Conservation (phyloP, 2,329 filamentous ascomycete species). For the Neobulgaria alba region DNA sequence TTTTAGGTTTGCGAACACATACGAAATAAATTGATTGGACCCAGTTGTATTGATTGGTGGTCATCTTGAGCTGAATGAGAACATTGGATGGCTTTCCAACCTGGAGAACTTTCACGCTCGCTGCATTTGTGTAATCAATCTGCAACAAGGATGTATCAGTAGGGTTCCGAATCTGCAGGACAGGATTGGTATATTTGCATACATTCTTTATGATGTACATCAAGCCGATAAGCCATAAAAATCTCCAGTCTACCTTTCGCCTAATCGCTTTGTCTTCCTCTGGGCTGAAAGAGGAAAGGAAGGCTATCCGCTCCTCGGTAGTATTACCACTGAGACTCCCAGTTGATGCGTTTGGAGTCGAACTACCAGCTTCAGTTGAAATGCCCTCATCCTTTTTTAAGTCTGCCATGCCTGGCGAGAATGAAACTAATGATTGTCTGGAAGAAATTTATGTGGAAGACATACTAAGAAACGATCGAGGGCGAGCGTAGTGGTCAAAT, state of each 20-base stretch:
- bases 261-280: slow-evolving; percentile 33
- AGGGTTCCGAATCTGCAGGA: neutral
- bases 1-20: slow-evolving; percentile 5
- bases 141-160: neutral
- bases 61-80: slow-evolving; percentile 33
- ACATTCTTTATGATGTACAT: slow-evolving; percentile 37
- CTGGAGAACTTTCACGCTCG: slow-evolving; percentile 35
- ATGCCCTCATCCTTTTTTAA: slow-evolving; percentile 7
- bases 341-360: neutral
- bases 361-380: slow-evolving; percentile 1
- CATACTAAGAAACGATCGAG: too few species aligned
- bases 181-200: slow-evolving; percentile 4
- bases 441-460: too few species aligned
- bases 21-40: slow-evolving; percentile 34
- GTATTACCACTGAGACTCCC: slow-evolving; percentile 11
- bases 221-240: slow-evolving; percentile 32
- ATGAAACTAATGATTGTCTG: too few species aligned
- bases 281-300: slow-evolving; percentile 32
- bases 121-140: slow-evolving; percentile 35
- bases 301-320: slow-evolving; percentile 16
- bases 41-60: slow-evolving; percentile 34
- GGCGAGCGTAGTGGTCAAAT: too few species aligned
- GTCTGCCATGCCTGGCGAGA: neutral
- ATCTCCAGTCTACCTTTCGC: slow-evolving; percentile 32
- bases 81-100: slow-evolving; percentile 32